These are phyloP conservation scores for Apiotrichum gracile DNA, from an alignment of 1,284 basidiomycete species.

Conservation along the genomic window DNA sequence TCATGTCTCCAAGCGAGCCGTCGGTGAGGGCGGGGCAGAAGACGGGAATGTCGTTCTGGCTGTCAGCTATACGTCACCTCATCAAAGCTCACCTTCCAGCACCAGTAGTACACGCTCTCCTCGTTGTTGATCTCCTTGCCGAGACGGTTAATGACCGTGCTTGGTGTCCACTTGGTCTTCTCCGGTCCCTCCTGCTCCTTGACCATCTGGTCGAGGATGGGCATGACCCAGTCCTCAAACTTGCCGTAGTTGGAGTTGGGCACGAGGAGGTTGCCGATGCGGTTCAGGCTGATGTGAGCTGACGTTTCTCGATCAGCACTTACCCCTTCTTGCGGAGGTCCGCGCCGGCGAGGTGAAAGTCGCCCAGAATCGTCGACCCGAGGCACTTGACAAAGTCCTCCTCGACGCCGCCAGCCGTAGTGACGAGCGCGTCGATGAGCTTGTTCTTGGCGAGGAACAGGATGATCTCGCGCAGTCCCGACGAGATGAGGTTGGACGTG, in stretches of 20 bases:
- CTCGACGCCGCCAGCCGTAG: conserved; percentile 96
- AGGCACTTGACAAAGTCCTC: conserved; percentile 99
- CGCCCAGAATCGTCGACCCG: conserved; percentile 88
- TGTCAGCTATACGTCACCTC: neutral
- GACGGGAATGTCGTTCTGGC: conserved; percentile 92
- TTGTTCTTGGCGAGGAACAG: conserved; percentile 89
- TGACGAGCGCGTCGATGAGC: conserved; percentile 84
- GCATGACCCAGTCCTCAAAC: conserved; percentile 98
- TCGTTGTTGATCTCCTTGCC: conserved; percentile 96
- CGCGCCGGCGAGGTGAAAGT: conserved; percentile 87
- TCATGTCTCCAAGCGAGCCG: conserved; percentile 97
- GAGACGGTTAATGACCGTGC: conserved; percentile 79
- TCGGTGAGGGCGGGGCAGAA: conserved; percentile 98
- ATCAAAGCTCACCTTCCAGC: conserved; percentile 75
- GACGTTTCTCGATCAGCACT: conserved; percentile 9
- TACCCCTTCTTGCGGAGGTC: conserved; percentile 72
- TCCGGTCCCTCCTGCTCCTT: conserved; percentile 63
- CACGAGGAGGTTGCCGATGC: conserved; percentile 95
- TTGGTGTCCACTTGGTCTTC: conserved; percentile 72
- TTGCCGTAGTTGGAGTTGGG: conserved; percentile 99
- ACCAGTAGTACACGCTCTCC: conserved; percentile 98
- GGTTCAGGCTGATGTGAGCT: conserved; percentile 59
- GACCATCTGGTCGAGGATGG: conserved; percentile 87
- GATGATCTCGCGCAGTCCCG: conserved; percentile 90
- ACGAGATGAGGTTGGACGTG: conserved; percentile 97